Evolutionary conservation across 768 basidiomycete species (phyloP), one percentile per base, ranked within the genome.

Genomic region (Rhizopogon salebrosus): DNA sequence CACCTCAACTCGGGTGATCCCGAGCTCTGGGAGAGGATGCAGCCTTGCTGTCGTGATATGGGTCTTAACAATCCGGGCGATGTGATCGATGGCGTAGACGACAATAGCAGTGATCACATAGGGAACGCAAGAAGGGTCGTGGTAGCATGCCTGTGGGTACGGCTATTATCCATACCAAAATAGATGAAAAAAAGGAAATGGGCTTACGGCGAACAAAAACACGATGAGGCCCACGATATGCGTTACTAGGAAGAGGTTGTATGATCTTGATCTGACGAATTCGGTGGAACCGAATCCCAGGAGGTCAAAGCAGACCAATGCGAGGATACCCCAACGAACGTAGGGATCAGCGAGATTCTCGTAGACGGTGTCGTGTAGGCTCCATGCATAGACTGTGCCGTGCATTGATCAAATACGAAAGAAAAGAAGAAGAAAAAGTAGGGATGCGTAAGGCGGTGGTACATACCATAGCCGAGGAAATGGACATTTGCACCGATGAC

Each of bases 61-160:
- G 8, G 79, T 78, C 53, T 77, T 80, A 57, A 71, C 23, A 37
- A 77, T 45, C n/a, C 81, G 76, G 14, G 71, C 48, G 36, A 78
- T 13, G 41, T 72, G 75, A 54, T 84, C 82, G 26, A 79, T 54
- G 13, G 60, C 67, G 55, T 80, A 80, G 46, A 76, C 62, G 4
- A 58, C 70, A 26, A 62, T 57, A 0, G 70, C 74, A 14, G 72
- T 68, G 14, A 74, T 6, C 14, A 76, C 68, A 62, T 76, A 82
- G 11, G 72, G 75, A 3, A 75, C 48, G 8, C 74, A 64, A 4
- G n/a, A 2, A 13, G 4, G 18, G 48, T 60, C 58, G 1, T 69
- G 68, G 6, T 57, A 54, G 23, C 61, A 66, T 9, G 57, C 64
- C 68, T 69, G 14, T 39, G 35, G 36, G 41, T 41, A 35, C 37